A percentile compares a stretch with the other conserved stretches of the same genome.
These are phyloP conservation scores for Suillus variegatus DNA, from an alignment of 768 basidiomycete genomes.

Conservation along the genomic window DNA sequence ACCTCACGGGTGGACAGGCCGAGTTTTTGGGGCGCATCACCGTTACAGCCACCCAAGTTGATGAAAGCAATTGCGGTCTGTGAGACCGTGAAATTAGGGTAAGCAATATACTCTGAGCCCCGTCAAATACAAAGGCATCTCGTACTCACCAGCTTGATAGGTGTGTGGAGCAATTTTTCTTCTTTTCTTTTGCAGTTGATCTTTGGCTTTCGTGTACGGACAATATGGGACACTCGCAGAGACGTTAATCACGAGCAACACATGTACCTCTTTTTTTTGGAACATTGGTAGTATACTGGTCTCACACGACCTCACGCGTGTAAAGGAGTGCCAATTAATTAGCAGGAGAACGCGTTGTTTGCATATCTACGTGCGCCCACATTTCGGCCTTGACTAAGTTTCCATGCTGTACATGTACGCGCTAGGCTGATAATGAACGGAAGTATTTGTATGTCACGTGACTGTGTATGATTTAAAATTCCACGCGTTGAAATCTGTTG, in stretches of 20 bases:
- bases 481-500: not conserved
- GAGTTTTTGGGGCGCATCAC: conserved; percentile 26
- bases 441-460: not conserved
- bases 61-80: conserved; percentile 15
- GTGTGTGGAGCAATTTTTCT: not conserved
- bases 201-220: not conserved
- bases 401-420: not conserved
- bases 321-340: not conserved
- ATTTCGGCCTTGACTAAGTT: not conserved
- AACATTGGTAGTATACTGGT: not conserved
- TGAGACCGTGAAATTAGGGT: conserved; percentile 2
- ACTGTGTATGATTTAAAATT: not conserved
- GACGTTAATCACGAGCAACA: not conserved
- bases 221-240: not conserved
- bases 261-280: not conserved
- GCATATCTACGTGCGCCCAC: not conserved
- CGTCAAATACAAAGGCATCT: not conserved
- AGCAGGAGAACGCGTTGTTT: not conserved
- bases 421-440: not conserved
- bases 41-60: conserved; percentile 24
- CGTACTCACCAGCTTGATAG: not conserved
- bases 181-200: not conserved
- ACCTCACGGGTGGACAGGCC: conserved; percentile 33
- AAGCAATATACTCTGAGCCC: not conserved
- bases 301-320: not conserved